Percentiles rank a stretch among this genome's conserved stretches.
These are phyloP conservation scores for Backusella tarrabulga DNA, from an alignment of 192 early-diverging fungal species.

Conservation along the genomic window DNA sequence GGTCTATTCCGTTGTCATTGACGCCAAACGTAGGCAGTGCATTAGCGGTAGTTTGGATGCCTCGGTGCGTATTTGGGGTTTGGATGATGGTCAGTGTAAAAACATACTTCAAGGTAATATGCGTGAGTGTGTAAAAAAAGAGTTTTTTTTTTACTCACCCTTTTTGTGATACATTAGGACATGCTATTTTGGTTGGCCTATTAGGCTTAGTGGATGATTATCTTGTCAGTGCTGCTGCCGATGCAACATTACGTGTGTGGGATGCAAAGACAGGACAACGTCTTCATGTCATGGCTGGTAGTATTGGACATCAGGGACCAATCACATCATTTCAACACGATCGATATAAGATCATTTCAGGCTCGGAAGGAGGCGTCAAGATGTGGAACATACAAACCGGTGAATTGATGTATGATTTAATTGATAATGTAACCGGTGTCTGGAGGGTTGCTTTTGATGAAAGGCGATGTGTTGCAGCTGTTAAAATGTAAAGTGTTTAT, in stretches of 20 bases:
- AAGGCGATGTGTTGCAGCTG: slow-evolving; percentile 73
- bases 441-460: slow-evolving; percentile 94
- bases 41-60: slow-evolving; percentile 95
- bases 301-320: slow-evolving; percentile 75
- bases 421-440: slow-evolving; percentile 77
- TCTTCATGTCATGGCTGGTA: slow-evolving; percentile 56
- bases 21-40: slow-evolving; percentile 75
- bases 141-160: neutral
- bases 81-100: slow-evolving; percentile 73
- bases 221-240: slow-evolving; percentile 92
- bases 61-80: slow-evolving; percentile 89
- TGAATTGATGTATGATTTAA: slow-evolving; percentile 76
- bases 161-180: slow-evolving; percentile 62
- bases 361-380: slow-evolving; percentile 89
- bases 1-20: slow-evolving; percentile 91
- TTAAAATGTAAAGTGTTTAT: slow-evolving; percentile 41
- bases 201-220: slow-evolving; percentile 82
- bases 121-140: slow-evolving; percentile 62
- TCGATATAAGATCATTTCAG: slow-evolving; percentile 85
- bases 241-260: slow-evolving; percentile 94
- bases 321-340: slow-evolving; percentile 99
- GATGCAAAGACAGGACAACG: slow-evolving; percentile 58
- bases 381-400: slow-evolving; percentile 93
- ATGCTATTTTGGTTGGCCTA: slow-evolving; percentile 90
- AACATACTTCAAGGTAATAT: slow-evolving; percentile 87